Evolutionary conservation across 2,329 filamentous ascomycete genomes (phyloP), one percentile per base, ranked within the genome.

Genomic region (Zalaria obscura): DNA sequence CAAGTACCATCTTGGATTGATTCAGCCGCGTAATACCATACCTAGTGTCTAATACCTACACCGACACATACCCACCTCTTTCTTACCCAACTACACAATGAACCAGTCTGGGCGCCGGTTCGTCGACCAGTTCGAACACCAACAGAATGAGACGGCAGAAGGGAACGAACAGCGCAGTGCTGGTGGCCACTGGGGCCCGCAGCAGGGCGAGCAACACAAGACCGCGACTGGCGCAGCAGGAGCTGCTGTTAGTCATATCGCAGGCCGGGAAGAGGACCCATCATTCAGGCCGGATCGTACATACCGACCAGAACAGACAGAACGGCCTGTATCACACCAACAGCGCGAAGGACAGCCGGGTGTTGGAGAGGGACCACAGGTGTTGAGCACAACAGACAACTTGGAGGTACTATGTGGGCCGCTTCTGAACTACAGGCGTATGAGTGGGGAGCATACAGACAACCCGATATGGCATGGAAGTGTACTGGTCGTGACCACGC

Each of bases 401-500:
- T 45, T 66, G 53, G 75, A 83, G 46, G 70, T 87, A 27, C 67
- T 81, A 9, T 80, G 75, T 50, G 83, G 83, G 1, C 83, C 83
- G 18, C 64, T 89, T 48, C 63, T 89, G 47, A 89, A 89, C 62
- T 89, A 87, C 59, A 72, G 80, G 48, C 74, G 75, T 53, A 87
- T 82, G 75, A 75, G 80, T 52, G 72, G 70, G 27, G 67, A 60
- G 46, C 48, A 58, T 41, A 55, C 59, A 2, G 58, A 61, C 27
- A 55, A 52, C 38, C 65, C 67, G 33, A 64, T 63, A 34, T 96
- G 89, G 88, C 69, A 83, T 52, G 88, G 89, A 44, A 93, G 86
- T 58, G 83, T 93, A 5, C 66, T 95, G 52, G 66, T 95, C 39
- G 86, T 95, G 40, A 83, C 80, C 10, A 78, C 73, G 40, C 82